A percentile compares a stretch with the other conserved stretches of the same genome.
These are phyloP conservation scores for Daedaleopsis sinensis DNA, from an alignment of 768 basidiomycete species.

Conservation along the genomic window DNA sequence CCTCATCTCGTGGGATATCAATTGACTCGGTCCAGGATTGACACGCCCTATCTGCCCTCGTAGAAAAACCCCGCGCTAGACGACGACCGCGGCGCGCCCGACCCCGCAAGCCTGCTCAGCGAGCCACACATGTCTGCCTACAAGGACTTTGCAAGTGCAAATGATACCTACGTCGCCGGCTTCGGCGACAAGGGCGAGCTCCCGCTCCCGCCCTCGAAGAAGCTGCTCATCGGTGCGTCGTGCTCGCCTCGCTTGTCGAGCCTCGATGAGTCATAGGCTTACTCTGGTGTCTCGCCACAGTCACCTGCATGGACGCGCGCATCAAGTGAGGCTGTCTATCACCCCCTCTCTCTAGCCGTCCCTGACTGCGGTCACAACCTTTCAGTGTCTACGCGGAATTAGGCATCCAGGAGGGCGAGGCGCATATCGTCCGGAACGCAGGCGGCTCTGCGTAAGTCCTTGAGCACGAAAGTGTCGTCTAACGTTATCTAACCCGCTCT, in stretches of 20 bases:
- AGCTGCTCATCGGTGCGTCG: slow-evolving; percentile 40
- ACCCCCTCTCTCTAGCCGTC: neutral
- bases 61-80: slow-evolving; percentile 20
- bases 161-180: slow-evolving; percentile 46
- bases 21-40: neutral
- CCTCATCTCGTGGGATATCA: neutral
- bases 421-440: slow-evolving; percentile 77
- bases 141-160: slow-evolving; percentile 42
- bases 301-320: slow-evolving; percentile 78
- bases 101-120: slow-evolving; percentile 1
- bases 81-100: slow-evolving; percentile 11
- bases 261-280: neutral
- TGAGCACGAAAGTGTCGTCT: neutral
- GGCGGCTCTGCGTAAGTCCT: slow-evolving; percentile 61
- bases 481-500: neutral
- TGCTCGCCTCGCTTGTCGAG: neutral
- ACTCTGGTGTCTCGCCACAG: slow-evolving; percentile 29
- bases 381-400: slow-evolving; percentile 58
- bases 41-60: neutral
- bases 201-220: slow-evolving; percentile 45
- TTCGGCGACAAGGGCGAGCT: slow-evolving; percentile 49
- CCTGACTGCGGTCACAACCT: slow-evolving; percentile 3
- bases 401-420: slow-evolving; percentile 66
- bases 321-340: slow-evolving; percentile 49
- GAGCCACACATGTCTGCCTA: slow-evolving; percentile 28